These are phyloP conservation scores for Apiospora pterosperma DNA, from an alignment of 2,329 filamentous ascomycete genomes.

Conservation along the genomic window DNA sequence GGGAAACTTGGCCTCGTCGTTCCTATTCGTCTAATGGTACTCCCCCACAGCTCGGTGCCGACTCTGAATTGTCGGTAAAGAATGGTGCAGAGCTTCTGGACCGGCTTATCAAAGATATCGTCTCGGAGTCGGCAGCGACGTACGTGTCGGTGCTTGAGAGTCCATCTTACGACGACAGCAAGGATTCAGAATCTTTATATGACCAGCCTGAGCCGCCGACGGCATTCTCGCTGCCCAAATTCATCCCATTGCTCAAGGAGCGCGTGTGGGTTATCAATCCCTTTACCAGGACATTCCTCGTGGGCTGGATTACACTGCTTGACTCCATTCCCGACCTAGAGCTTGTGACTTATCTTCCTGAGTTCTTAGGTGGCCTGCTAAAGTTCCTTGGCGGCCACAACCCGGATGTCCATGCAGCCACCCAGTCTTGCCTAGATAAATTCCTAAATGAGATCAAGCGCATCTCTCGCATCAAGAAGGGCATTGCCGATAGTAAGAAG, in stretches of 20 bases:
- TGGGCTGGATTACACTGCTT: slow-evolving; percentile 91
- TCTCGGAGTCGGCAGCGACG: slow-evolving; percentile 89
- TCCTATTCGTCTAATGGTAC: slow-evolving; percentile 5
- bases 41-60: slow-evolving; percentile 76
- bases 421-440: slow-evolving; percentile 81
- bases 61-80: slow-evolving; percentile 95
- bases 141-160: slow-evolving; percentile 86
- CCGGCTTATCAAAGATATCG: slow-evolving; percentile 92
- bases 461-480: slow-evolving; percentile 88
- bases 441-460: slow-evolving; percentile 93
- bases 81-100: slow-evolving; percentile 96
- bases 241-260: slow-evolving; percentile 91
- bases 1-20: slow-evolving; percentile 7
- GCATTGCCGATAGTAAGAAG: slow-evolving; percentile 81
- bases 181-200: slow-evolving; percentile 36
- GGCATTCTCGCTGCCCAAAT: slow-evolving; percentile 85
- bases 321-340: slow-evolving; percentile 97
- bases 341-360: slow-evolving; percentile 86
- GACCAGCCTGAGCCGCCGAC: slow-evolving; percentile 60
- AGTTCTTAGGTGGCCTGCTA: slow-evolving; percentile 84
- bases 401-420: slow-evolving; percentile 89
- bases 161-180: slow-evolving; percentile 45
- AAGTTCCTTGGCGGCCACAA: slow-evolving; percentile 92
- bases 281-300: slow-evolving; percentile 90
- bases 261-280: slow-evolving; percentile 92